Conservation (phyloP, 2,329 filamentous ascomycete species). For the Monilinia laxa region DNA sequence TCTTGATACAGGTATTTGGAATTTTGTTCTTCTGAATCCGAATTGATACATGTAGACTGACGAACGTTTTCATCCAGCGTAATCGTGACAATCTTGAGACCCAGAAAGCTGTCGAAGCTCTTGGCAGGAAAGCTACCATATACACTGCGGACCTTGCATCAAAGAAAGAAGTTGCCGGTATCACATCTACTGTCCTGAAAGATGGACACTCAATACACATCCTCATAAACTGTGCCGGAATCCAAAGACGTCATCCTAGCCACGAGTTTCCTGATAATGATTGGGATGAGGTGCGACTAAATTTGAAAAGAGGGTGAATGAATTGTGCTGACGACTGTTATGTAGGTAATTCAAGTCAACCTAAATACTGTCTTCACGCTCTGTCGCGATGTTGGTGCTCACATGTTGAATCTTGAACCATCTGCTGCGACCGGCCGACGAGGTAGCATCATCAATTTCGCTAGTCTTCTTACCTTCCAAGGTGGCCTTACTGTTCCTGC, state of each 20-base stretch:
- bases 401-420: slow-evolving; percentile 62
- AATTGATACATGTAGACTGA: not conserved
- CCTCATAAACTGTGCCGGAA: slow-evolving; percentile 49
- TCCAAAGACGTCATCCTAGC: slow-evolving; percentile 41
- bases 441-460: slow-evolving; percentile 81
- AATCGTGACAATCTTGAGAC: slow-evolving; percentile 47
- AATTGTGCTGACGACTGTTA: slow-evolving; percentile 31
- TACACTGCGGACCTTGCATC: slow-evolving; percentile 70
- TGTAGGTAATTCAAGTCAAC: slow-evolving; percentile 74
- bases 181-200: slow-evolving; percentile 60
- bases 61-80: slow-evolving; percentile 30
- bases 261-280: slow-evolving; percentile 44
- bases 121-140: slow-evolving; percentile 65
- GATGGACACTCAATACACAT: slow-evolving; percentile 48
- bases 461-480: slow-evolving; percentile 83
- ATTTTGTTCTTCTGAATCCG: not conserved
- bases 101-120: slow-evolving; percentile 58
- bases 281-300: slow-evolving; percentile 43
- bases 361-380: slow-evolving; percentile 78
- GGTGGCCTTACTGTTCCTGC: slow-evolving; percentile 86
- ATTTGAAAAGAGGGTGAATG: slow-evolving; percentile 43
- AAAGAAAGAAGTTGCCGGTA: slow-evolving; percentile 55
- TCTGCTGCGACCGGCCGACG: slow-evolving; percentile 73
- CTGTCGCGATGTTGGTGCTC: slow-evolving; percentile 72
- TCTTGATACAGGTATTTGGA: slow-evolving; percentile 43